Base-by-base conservation (phyloP, 305 asterid species). In the Vinca major region DNA sequence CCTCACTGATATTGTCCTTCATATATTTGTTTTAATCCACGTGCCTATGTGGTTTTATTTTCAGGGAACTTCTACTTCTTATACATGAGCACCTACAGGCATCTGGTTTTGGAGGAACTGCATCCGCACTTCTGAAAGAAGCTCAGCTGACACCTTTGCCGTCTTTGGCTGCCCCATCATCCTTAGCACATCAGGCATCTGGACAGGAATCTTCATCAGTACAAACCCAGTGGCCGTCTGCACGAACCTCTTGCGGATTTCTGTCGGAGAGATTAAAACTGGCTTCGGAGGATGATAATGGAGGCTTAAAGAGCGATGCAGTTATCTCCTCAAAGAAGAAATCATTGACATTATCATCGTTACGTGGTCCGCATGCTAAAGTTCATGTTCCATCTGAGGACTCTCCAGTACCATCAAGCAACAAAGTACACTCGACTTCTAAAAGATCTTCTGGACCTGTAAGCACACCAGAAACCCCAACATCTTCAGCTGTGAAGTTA, bases 11-110 rank as follows among this genome's bases (percentile, higher is more conserved):
- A 56, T 56, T 40, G 50, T 74, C 63, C 70, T 40, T 68, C 10
- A 8, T 63, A 8, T 63, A 13, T 72, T 62, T 62, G 49, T 62
- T 62, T 67, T 62, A 37, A 63, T 52, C 9, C 54, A 67, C 54
- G 58, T 62, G 40, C 67, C 65, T 65, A 67, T 45, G 43, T 45
- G 3, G 6, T 65, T 63, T 52, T 21, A 75, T 72, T 72, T 72
- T 68, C 84, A 94, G 99, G 88, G 99, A 94, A 81, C 99, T 94
- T 49, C 78, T 89, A 72, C 95, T 85, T 20, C 96, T 94, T 48
- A 81, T 94, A 41, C 97, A 94, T 66, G 99, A 94, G 73, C 99
- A 94, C 76, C 93, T 94, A 49, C 98, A 89, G 81, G 95, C 98
- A 67, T 84, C 95, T 77, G 99, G 99, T 65, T 80, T 91, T 78